These are phyloP conservation scores for Botryosphaeria dothidea DNA, from an alignment of 2,329 filamentous ascomycete species.

Conservation along the genomic window DNA sequence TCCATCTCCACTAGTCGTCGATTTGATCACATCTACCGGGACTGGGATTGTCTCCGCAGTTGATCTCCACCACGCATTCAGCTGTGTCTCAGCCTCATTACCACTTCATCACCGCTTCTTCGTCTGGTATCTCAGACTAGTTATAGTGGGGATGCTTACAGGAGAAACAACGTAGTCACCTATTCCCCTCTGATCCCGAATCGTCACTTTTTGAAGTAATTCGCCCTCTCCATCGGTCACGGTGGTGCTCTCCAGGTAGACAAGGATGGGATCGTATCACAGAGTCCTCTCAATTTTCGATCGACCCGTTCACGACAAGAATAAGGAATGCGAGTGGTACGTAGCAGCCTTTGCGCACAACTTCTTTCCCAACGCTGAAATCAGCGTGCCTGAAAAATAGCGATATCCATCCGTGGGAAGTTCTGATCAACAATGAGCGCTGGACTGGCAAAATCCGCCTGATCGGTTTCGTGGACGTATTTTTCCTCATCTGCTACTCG, in stretches of 20 bases:
- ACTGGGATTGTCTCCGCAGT: neutral
- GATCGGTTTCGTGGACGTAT: neutral
- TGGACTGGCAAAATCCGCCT: neutral
- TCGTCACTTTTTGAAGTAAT: neutral
- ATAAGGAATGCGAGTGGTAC: neutral
- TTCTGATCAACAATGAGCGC: neutral
- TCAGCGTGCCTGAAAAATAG: neutral
- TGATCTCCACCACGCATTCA: neutral
- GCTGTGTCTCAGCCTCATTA: neutral
- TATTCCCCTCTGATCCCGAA: neutral
- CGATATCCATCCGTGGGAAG: neutral
- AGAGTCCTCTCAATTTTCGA: neutral
- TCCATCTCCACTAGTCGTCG: neutral
- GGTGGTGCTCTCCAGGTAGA: neutral
- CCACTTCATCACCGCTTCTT: neutral
- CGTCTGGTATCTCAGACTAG: neutral
- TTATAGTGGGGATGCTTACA: neutral
- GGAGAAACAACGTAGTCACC: neutral
- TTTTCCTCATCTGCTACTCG: slow-evolving; percentile 1
- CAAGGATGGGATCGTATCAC: neutral
- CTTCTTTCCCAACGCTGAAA: neutral
- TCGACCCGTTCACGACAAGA: neutral
- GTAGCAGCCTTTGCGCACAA: neutral
- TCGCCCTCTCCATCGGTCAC: too few relatives aligned
- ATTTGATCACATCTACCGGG: neutral